Evolutionary conservation across 495 filamentous ascomycete genomes (phyloP).

Genomic region (Penicillium alfredii): DNA sequence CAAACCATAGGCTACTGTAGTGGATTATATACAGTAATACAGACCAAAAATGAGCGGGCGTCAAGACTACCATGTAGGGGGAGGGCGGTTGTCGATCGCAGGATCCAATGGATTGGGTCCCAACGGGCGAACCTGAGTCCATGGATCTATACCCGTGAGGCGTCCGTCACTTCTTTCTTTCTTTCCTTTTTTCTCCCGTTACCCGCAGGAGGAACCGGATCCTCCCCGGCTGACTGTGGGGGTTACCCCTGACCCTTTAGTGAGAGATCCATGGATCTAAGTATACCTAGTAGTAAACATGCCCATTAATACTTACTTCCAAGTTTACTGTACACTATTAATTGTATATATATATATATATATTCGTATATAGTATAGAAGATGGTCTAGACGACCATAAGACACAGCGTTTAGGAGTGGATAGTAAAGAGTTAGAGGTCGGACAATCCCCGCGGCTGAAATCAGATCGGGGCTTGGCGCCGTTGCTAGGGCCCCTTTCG

Average conservation of each 20-base stretch:
- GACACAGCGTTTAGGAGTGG: no score
- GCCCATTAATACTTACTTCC: no score
- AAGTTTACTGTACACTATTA: background rate
- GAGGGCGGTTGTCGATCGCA: constrained; percentile 16
- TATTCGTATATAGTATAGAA: no score
- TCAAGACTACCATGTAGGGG: constrained; percentile 9
- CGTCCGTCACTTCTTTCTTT: no score
- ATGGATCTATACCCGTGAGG: constrained; percentile 4
- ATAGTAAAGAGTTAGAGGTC: no score
- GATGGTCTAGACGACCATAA: no score
- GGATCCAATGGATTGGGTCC: constrained; percentile 19
- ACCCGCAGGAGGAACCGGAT: background rate
- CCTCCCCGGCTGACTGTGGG: background rate
- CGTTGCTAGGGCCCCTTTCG: constrained; percentile 3
- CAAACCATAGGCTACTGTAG: background rate
- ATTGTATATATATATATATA: no score
- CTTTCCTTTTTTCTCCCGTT: no score
- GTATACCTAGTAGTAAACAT: no score
- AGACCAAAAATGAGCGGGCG: constrained; percentile 8
- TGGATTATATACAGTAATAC: constrained; percentile 1
- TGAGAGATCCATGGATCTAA: constrained; percentile 2
- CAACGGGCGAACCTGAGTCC: constrained; percentile 15
- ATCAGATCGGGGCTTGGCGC: constrained; percentile 7
- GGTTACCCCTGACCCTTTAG: constrained; percentile 3
- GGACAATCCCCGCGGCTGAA: constrained; percentile 2